These are phyloP conservation scores for Cymbidium sinense DNA, from an alignment of 106 monocot species.

Conservation along the genomic window DNA sequence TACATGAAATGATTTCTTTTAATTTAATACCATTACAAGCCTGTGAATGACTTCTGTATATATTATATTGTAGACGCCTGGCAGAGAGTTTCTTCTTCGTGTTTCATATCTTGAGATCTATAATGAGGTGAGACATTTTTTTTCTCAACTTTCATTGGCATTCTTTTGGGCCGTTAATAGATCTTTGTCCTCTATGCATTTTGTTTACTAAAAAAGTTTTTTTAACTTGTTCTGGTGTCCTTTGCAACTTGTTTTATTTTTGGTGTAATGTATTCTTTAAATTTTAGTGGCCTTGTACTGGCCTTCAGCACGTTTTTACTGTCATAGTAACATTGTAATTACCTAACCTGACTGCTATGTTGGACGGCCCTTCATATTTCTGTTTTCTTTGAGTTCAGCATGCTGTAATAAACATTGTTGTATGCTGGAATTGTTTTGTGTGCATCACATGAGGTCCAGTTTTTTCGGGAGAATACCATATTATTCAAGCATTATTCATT, in stretches of 20 bases:
- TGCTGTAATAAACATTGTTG: neutral
- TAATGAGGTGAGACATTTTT: conserved; percentile 68
- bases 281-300: neutral
- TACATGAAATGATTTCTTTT: conserved; percentile 1
- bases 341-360: neutral
- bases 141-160: neutral
- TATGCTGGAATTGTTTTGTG: neutral
- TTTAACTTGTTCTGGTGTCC: neutral
- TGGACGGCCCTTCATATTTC: neutral
- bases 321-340: neutral
- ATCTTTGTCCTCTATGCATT: neutral
- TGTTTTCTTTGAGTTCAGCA: neutral
- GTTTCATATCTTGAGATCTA: conserved; percentile 99
- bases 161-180: neutral
- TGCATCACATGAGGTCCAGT: neutral
- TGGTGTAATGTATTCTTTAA: neutral
- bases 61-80: conserved; percentile 55
- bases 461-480: neutral
- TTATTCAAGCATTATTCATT: neutral
- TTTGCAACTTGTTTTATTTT: neutral
- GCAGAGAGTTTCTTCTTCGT: conserved; percentile 92
- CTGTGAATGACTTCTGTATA: conserved; percentile 3
- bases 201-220: neutral
- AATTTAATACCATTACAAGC: neutral
- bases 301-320: neutral